Percentiles rank a stretch among this genome's conserved stretches.
These are phyloP conservation scores for Fusarium denticulatum DNA, from an alignment of 2,329 filamentous ascomycete genomes.

Conservation along the genomic window DNA sequence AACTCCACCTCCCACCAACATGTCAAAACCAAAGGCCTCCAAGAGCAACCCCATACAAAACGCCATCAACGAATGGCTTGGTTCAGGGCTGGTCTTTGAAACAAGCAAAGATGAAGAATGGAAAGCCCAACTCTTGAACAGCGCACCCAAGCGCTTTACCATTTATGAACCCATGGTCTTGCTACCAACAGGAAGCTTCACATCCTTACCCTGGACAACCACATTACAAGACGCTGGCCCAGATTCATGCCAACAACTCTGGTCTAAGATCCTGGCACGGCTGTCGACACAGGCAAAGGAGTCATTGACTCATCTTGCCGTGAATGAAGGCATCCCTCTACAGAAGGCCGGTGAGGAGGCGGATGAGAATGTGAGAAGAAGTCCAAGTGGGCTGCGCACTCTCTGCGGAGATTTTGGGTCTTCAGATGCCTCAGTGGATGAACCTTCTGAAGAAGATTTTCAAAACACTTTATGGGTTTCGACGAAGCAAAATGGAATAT, in stretches of 20 bases:
- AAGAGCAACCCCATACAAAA: conserved; percentile 46
- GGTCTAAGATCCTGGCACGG: conserved; percentile 58
- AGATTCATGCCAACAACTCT: conserved; percentile 52
- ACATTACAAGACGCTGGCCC: conserved; percentile 46
- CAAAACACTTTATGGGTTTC: conserved; percentile 78
- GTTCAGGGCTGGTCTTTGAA: conserved; percentile 11
- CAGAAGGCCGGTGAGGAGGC: conserved; percentile 43
- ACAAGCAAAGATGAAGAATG: conserved; percentile 14
- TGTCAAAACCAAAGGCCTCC: conserved; percentile 40
- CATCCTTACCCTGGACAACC: conserved; percentile 51
- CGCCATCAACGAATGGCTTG: conserved; percentile 46
- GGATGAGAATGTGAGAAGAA: conserved; percentile 75
- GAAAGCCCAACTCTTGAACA: conserved; percentile 47
- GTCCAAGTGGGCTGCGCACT: conserved; percentile 74
- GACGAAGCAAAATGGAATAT: conserved; percentile 80
- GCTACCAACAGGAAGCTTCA: conserved; percentile 68
- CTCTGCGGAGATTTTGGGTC: conserved; percentile 81
- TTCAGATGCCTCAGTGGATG: conserved; percentile 26
- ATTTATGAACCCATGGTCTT: conserved; percentile 70
- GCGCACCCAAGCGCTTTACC: conserved; percentile 67
- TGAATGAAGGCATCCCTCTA: conserved; percentile 70
- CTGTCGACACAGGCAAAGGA: conserved; percentile 56
- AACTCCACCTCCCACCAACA: conserved; percentile 33
- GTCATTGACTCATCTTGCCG: conserved; percentile 64
- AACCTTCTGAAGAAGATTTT: conserved; percentile 64